phyloP scores from a whole-genome alignment of 1,284 basidiomycete species.

The Ustilago loliicola region DNA sequence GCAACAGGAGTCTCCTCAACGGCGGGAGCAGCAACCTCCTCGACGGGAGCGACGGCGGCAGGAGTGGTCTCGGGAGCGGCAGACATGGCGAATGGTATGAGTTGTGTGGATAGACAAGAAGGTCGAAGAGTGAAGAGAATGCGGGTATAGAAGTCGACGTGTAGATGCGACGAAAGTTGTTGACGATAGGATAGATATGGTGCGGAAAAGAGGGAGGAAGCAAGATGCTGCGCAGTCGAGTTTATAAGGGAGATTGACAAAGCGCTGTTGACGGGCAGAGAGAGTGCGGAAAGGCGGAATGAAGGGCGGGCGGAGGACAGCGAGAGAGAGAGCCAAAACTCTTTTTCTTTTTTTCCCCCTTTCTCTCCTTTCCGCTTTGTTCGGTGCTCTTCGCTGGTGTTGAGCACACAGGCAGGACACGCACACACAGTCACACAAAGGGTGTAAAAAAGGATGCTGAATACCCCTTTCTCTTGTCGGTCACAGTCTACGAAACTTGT shows the following conservation, averaged over 20 bases:
- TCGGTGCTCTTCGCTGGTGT: not conserved
- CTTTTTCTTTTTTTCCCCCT: conserved; percentile 4
- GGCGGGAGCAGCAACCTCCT: conserved; percentile 44
- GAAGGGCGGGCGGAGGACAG: not conserved
- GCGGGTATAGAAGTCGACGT: conserved; percentile 21
- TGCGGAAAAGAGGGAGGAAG: conserved; percentile 18
- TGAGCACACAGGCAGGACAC: not conserved
- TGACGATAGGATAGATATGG: conserved; percentile 17
- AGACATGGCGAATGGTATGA: conserved; percentile 42
- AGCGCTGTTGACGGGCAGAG: conserved; percentile 12
- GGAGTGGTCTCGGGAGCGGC: conserved; percentile 48
- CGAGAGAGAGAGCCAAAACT: not conserved
- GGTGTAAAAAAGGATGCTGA: not conserved
- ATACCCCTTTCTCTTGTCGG: conserved; percentile 13
- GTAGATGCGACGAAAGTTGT: conserved; percentile 12
- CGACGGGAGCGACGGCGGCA: conserved; percentile 38
- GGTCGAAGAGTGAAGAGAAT: not conserved
- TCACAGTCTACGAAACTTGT: not conserved
- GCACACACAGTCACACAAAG: not conserved
- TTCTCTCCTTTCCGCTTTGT: conserved; percentile 14
- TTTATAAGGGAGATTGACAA: conserved; percentile 39
- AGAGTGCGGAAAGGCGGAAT: conserved; percentile 4
- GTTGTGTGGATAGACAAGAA: conserved; percentile 14
- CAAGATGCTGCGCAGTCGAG: conserved; percentile 20
- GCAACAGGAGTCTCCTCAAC: conserved; percentile 38